Percentiles rank a stretch among this genome's conserved stretches.
These are phyloP conservation scores for Emericellopsis cladophorae DNA, from an alignment of 2,329 filamentous ascomycete genomes.

Conservation along the genomic window DNA sequence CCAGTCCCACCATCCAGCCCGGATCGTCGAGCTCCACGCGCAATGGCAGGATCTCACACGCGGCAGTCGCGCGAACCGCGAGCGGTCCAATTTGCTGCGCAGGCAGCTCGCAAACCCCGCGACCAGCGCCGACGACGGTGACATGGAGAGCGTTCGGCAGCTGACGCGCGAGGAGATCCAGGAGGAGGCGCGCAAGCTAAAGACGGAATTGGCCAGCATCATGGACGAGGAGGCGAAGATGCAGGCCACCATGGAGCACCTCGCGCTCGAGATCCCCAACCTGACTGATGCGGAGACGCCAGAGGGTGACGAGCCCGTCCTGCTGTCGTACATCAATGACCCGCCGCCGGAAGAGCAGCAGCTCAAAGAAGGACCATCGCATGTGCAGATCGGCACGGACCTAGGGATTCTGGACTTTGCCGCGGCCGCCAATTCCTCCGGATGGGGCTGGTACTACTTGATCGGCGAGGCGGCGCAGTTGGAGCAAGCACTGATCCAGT, in stretches of 20 bases:
- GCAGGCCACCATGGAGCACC: constrained; percentile 51
- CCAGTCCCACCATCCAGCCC: constrained; percentile 39
- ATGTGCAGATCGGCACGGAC: constrained; percentile 75
- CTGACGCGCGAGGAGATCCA: constrained; percentile 41
- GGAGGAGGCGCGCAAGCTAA: constrained; percentile 51
- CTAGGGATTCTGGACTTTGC: constrained; percentile 88
- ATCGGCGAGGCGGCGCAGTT: constrained; percentile 82
- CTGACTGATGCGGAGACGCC: constrained; percentile 70
- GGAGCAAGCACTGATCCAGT: constrained; percentile 89
- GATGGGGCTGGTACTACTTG: constrained; percentile 98
- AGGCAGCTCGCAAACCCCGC: constrained; percentile 38
- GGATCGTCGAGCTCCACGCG: constrained; percentile 42
- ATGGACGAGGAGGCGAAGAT: constrained; percentile 50
- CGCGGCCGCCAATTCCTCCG: constrained; percentile 65
- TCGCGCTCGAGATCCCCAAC: constrained; percentile 77
- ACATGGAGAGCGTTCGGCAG: constrained; percentile 18
- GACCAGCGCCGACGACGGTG: constrained; percentile 29
- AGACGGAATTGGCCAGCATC: constrained; percentile 46
- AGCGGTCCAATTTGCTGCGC: constrained; percentile 53
- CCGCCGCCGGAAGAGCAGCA: constrained; percentile 30
- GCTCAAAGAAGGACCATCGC: constrained; percentile 36
- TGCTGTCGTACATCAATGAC: constrained; percentile 72
- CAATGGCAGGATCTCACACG: constrained; percentile 48
- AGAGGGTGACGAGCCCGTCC: constrained; percentile 46
- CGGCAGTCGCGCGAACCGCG: constrained; percentile 46